phyloP scores from a whole-genome alignment of 257 asterid species.

The Anisodus tanguticus region DNA sequence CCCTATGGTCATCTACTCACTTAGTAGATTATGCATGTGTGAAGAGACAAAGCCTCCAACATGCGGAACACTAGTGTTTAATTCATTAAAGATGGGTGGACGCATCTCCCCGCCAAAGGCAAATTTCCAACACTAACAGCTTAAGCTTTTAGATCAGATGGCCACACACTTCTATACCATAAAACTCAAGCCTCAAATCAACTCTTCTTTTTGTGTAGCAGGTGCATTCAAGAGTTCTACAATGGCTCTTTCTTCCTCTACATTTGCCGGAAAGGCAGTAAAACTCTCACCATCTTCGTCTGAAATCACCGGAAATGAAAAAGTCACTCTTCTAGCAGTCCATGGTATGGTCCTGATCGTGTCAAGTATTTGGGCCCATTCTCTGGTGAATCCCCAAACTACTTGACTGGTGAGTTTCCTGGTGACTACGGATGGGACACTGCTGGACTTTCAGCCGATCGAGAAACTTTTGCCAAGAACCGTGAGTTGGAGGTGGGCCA shows the following conservation, averaged over 20 bases:
- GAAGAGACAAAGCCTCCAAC: too few species aligned
- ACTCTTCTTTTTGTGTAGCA: not conserved
- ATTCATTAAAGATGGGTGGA: too few species aligned
- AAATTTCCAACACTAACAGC: too few species aligned
- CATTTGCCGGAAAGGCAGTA: not conserved
- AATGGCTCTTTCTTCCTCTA: constrained; percentile 15
- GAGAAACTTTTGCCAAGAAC: not conserved
- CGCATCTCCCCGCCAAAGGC: too few species aligned
- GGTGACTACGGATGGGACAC: constrained; percentile 16
- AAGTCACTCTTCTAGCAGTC: constrained; percentile 17
- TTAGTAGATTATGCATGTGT: too few species aligned
- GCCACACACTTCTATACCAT: not conserved
- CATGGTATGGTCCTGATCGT: constrained; percentile 18
- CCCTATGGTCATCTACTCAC: too few species aligned
- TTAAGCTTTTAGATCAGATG: too few species aligned
- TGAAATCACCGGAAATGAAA: not conserved
- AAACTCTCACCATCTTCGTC: not conserved
- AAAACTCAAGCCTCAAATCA: constrained; percentile 1
- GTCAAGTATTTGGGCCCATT: constrained; percentile 11
- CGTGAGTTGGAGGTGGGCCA: constrained; percentile 21
- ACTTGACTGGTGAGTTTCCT: constrained; percentile 14
- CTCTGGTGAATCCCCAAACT: constrained; percentile 21
- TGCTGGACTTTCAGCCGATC: constrained; percentile 18
- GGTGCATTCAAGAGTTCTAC: not conserved
- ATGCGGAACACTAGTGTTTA: too few species aligned